Conservation (phyloP, 1,139 yeast species). For the Yamadazyma mexicana region DNA sequence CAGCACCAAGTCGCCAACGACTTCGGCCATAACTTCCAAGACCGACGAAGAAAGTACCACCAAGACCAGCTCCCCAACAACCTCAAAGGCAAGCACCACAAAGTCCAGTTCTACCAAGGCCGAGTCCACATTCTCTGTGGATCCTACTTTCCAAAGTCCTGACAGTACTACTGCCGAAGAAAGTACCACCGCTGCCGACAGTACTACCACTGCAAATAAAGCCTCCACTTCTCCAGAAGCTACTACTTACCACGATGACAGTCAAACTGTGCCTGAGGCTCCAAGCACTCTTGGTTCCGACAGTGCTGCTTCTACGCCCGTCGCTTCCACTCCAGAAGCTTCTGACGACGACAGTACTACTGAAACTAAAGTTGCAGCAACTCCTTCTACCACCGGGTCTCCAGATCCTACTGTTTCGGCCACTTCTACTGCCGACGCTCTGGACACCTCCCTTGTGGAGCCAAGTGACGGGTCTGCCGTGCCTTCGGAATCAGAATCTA, state of each 20-base stretch:
- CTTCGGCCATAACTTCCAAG: not conserved
- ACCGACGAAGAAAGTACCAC: not conserved
- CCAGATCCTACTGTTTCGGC: too few relatives aligned
- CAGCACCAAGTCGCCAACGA: too few relatives aligned
- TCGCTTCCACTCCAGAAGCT: not conserved
- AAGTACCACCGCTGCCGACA: not conserved
- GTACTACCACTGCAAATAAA: constrained; percentile 1
- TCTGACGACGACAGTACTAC: not conserved
- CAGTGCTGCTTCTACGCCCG: too few relatives aligned
- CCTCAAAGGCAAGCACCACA: not conserved
- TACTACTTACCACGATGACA: too few relatives aligned
- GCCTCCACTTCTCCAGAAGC: not conserved
- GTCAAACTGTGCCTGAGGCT: too few relatives aligned
- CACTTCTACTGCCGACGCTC: not conserved
- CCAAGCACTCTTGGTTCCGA: too few relatives aligned
- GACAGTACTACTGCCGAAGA: constrained; percentile 4
- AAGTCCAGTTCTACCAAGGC: constrained; percentile 2
- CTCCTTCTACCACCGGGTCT: too few relatives aligned
- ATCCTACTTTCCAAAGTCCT: constrained; percentile 2
- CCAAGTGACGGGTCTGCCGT: too few relatives aligned
- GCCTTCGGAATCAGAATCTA: too few relatives aligned
- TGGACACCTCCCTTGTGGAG: too few relatives aligned
- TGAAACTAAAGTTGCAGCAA: not conserved
- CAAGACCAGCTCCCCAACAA: not conserved
- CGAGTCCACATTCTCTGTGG: not conserved